Base-by-base conservation (phyloP, 805 yeast species). In the Kodamaea jinghongensis region DNA sequence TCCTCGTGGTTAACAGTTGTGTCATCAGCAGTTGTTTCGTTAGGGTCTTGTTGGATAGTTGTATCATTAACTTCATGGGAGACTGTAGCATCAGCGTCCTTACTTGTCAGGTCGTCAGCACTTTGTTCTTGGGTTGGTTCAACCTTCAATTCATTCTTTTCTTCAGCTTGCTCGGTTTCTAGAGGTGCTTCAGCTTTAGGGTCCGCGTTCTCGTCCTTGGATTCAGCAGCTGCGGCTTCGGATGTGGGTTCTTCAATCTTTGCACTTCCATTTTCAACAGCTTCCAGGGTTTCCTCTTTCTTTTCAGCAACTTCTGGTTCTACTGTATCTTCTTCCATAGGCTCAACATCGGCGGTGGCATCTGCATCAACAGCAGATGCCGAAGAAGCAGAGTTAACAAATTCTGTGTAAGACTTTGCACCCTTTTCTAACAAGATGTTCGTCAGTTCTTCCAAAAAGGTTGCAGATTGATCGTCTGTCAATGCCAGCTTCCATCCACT, bases 401-500 rank as follows among this genome's bases (percentile, higher is more conserved):
- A 44, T 22, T 48, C 55, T 13, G 50, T 43, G 28, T 48, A 54
- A n/a, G 50, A 60, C 12, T 34, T 26, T 3, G 70, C 65, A 1
- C 81, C 81, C 16, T 65, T 51, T 13, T 62, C 60, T 30, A 69
- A 51, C 34, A 74, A 64, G 2, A 55, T 45, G 2, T 61, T 49
- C 34, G 67, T 51, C 28, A 54, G 63, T 31, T 63, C 58, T 6
- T 61, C 58, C 14, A 61, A 52, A 16, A 44, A 39, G 15, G 54
- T 52, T 9, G 65, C 54, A 15, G 61, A 67, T 16, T 63, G 63
- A 20, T 62, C 74, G 6, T 67, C 74, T 26, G 43, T 51, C 41
- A 79, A 58, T 12, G 68, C 63, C 38, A 63, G 65, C 32, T 69
- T 74, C 79, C 86, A 78, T 6, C 87, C 85, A 39, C 53, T 43